These are phyloP conservation scores for Geopyxis carbonaria DNA, from an alignment of 495 filamentous ascomycete species.

Conservation along the genomic window DNA sequence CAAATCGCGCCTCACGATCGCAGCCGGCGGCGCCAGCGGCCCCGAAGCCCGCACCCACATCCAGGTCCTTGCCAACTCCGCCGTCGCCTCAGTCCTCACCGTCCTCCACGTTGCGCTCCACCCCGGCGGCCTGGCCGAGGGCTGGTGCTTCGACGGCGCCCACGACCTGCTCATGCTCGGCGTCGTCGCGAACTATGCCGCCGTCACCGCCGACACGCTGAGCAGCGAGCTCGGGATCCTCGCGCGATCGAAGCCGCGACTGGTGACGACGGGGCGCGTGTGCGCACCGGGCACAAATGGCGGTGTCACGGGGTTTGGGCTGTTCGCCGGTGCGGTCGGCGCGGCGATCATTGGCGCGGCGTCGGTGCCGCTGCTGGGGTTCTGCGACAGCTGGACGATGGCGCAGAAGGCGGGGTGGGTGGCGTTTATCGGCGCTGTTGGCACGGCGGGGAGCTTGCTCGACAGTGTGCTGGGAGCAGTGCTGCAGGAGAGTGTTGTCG, in stretches of 20 bases:
- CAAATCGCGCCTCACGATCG: conserved; percentile 65
- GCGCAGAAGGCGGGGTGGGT: conserved; percentile 30
- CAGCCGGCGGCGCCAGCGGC: conserved; percentile 53
- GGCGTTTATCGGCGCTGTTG: conserved; percentile 29
- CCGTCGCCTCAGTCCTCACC: conserved; percentile 55
- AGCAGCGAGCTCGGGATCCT: conserved; percentile 91
- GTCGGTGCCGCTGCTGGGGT: conserved; percentile 38
- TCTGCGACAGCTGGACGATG: conserved; percentile 11
- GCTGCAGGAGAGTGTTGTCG: conserved; percentile 73
- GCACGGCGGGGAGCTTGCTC: conserved; percentile 46
- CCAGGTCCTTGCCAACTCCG: conserved; percentile 82
- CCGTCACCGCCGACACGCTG: conserved; percentile 83
- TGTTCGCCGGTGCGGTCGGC: conserved; percentile 57
- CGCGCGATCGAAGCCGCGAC: conserved; percentile 51
- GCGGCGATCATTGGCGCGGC: conserved; percentile 52
- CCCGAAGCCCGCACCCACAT: conserved; percentile 69
- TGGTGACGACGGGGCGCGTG: conserved; percentile 62
- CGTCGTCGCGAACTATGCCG: conserved; percentile 51
- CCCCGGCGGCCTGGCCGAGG: conserved; percentile 2
- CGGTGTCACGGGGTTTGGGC: conserved; percentile 58
- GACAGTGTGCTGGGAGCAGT: conserved; percentile 77
- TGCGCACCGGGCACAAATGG: conserved; percentile 90
- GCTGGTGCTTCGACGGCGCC: conserved; percentile 26
- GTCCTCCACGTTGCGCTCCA: conserved; percentile 42
- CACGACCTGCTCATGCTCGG: conserved; percentile 31